These are phyloP conservation scores for Amaranthus palmeri DNA, from an alignment of 148 eudicot species.

Conservation along the genomic window DNA sequence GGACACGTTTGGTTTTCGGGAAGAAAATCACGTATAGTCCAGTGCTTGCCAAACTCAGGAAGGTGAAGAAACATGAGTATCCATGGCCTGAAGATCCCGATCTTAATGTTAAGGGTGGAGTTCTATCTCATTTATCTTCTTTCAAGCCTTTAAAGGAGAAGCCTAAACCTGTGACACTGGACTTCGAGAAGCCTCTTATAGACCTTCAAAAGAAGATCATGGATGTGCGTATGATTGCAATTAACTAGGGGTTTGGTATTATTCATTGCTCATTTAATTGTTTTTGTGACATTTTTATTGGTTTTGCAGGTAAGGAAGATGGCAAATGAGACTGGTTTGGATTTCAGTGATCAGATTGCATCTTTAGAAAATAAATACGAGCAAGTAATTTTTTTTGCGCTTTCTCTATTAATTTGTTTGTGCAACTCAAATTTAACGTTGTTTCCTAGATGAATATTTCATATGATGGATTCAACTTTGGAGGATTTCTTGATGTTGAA, in stretches of 20 bases:
- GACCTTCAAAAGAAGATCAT: slow-evolving; percentile 56
- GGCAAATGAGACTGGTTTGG: slow-evolving; percentile 88
- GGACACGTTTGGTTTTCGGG: slow-evolving; percentile 35
- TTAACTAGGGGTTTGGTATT: not conserved
- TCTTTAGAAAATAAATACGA: slow-evolving; percentile 69
- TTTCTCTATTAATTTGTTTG: not conserved
- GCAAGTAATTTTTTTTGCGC: slow-evolving; percentile 36
- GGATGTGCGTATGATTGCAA: slow-evolving; percentile 38
- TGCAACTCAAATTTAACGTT: not conserved
- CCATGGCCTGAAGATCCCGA: slow-evolving; percentile 92
- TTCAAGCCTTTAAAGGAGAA: slow-evolving; percentile 80
- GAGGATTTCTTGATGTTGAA: not conserved
- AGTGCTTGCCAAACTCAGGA: slow-evolving; percentile 54
- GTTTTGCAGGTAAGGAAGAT: slow-evolving; percentile 62
- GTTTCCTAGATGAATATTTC: not conserved
- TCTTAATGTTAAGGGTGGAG: slow-evolving; percentile 73
- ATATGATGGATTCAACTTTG: not conserved
- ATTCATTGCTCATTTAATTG: not conserved
- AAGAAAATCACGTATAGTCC: slow-evolving; percentile 32
- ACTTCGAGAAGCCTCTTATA: slow-evolving; percentile 44
- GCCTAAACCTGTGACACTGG: slow-evolving; percentile 75
- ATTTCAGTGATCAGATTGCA: slow-evolving; percentile 72
- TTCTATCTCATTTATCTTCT: slow-evolving; percentile 53
- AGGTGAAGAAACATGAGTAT: slow-evolving; percentile 72
- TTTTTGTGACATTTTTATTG: not conserved